Evolutionary conservation across 2,329 filamentous ascomycete species (phyloP).

Genomic region (Cylindrodendrum hubeiense): DNA sequence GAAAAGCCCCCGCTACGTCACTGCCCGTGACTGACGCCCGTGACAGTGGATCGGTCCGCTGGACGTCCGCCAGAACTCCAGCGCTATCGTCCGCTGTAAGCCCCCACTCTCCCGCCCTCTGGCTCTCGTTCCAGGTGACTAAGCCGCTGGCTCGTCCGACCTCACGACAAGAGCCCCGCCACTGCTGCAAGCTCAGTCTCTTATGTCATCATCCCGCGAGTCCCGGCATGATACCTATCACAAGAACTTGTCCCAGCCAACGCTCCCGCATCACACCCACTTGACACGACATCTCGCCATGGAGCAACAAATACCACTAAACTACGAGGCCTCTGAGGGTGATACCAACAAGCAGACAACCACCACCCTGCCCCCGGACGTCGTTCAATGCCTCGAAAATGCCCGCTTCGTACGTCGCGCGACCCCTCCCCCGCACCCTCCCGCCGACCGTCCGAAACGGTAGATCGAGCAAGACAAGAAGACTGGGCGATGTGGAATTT

Average conservation of each 20-base stretch:
- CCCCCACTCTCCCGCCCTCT: not conserved
- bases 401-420: slow-evolving; percentile 82
- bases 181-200: not conserved
- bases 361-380: slow-evolving; percentile 81
- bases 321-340: slow-evolving; percentile 80
- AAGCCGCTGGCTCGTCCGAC: not conserved
- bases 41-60: slow-evolving; percentile 5
- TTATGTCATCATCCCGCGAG: slow-evolving; percentile 35
- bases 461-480: slow-evolving; percentile 8
- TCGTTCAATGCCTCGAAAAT: slow-evolving; percentile 92
- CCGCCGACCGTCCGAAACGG: slow-evolving; percentile 25
- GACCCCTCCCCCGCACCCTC: slow-evolving; percentile 30
- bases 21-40: not conserved
- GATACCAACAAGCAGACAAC: slow-evolving; percentile 79
- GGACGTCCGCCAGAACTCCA: not conserved
- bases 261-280: slow-evolving; percentile 14
- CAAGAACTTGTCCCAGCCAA: slow-evolving; percentile 8
- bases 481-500: slow-evolving; percentile 3
- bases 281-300: slow-evolving; percentile 47
- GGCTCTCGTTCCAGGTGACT: slow-evolving; percentile 1
- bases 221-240: slow-evolving; percentile 34
- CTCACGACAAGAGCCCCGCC: not conserved
- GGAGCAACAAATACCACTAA: slow-evolving; percentile 78
- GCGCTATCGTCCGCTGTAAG: not conserved
- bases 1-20: slow-evolving; percentile 44